Evolutionary conservation across 1,139 yeast genomes (phyloP), one percentile per base, ranked within the genome.

Genomic region (Arxiozyma bovina): DNA sequence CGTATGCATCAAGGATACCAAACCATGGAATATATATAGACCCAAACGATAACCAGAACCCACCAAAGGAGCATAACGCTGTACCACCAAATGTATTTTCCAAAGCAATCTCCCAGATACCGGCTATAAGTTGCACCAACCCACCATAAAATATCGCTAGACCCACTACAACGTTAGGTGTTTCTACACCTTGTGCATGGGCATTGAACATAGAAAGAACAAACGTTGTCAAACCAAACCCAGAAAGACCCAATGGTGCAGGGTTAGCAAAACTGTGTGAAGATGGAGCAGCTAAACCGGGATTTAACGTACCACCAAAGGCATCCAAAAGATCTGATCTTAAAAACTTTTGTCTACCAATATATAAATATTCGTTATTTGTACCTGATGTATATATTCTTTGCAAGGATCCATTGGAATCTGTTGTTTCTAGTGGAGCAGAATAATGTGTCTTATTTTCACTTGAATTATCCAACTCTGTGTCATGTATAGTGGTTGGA

Each of bases 61-160:
- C 96, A 58, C 95, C 96, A 67, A 75, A 90, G 7, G 94, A 85
- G 21, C 85, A 73, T 58, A 89, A 77, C 3, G 95, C 95, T 54
- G 87, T 81, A 57, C 89, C 96, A 82, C 96, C 96, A 75, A 89
- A 90, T 52, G 96, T 83, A 74, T 89, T 88, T 64, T 90, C 95
- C 43, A 78, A 58, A 1, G 85, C 84, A 63, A 84, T 76, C 65
- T 83, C 89, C 79, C 86, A 84, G 80, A 85, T 79, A 55, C 89
- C 90, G 18, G 89, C 87, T 74, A 63, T 77, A 72, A 73, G 67
- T 67, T 84, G 89, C 48, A 83, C 77, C 18, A 80, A 70, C 18
- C 90, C 90, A 56, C 90, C 90, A 69, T 84, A 85, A 67, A 83
- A 83, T 61, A 78, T 76, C 0, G 88, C 88, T 52, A 79, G 70